Evolutionary conservation across 306 rosid species (phyloP).

Genomic region (Casuarina glauca): DNA sequence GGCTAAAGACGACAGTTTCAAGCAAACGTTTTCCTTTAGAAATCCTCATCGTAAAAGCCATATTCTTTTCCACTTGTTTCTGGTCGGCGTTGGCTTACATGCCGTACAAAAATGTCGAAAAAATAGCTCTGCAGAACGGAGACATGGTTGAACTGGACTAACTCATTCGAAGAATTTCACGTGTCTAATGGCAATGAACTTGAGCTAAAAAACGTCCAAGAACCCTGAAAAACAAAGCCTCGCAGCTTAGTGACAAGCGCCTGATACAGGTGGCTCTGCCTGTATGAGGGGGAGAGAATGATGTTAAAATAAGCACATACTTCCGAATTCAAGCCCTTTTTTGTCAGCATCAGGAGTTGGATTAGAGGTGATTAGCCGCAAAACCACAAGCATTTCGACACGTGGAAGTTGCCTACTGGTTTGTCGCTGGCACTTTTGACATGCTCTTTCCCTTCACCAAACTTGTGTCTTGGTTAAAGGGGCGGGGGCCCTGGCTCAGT

Average conservation of each 20-base stretch:
- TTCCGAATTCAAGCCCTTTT: too few relatives aligned
- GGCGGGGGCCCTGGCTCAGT: too few relatives aligned
- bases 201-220: conserved; percentile 12
- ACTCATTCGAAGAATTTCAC: conserved; percentile 23
- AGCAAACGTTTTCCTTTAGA: too few relatives aligned
- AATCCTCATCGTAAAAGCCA: too few relatives aligned
- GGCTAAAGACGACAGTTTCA: too few relatives aligned
- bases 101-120: background rate
- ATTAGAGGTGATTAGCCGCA: background rate
- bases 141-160: conserved; percentile 19
- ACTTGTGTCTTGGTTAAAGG: background rate
- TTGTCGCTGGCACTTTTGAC: conserved; percentile 22
- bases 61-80: too few relatives aligned
- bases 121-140: background rate
- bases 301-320: too few relatives aligned
- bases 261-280: too few relatives aligned
- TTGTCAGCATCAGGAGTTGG: too few relatives aligned
- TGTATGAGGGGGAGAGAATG: background rate
- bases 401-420: conserved; percentile 14
- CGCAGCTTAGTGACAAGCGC: background rate
- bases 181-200: conserved; percentile 24
- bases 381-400: conserved; percentile 6
- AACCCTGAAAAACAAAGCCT: background rate
- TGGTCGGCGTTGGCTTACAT: background rate
- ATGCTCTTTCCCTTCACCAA: conserved; percentile 23